Evolutionary conservation across 176 grass and related monocot species (phyloP).

Genomic region (Musa acuminata): DNA sequence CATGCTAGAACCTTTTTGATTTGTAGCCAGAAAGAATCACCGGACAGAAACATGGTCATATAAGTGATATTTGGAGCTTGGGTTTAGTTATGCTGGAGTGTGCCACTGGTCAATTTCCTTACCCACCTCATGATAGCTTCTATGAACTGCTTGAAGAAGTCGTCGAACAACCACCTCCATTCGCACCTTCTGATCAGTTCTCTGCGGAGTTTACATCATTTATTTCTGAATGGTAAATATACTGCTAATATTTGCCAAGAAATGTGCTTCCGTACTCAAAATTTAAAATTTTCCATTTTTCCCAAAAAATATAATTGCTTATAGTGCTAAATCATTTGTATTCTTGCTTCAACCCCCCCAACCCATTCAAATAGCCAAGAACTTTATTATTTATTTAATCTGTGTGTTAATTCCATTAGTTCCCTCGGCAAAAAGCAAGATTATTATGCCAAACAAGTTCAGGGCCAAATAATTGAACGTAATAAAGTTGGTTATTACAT

Average conservation of each 20-base stretch:
- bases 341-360: too few relatives aligned
- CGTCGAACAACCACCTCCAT: slow-evolving; percentile 64
- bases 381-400: too few relatives aligned
- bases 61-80: slow-evolving; percentile 98
- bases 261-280: neutral
- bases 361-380: too few relatives aligned
- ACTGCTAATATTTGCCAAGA: neutral
- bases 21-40: slow-evolving; percentile 93
- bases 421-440: too few relatives aligned
- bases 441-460: too few relatives aligned
- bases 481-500: too few relatives aligned
- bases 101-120: slow-evolving; percentile 87
- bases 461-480: too few relatives aligned
- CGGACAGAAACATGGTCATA: slow-evolving; percentile 58
- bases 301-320: too few relatives aligned
- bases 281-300: too few relatives aligned
- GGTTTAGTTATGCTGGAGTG: slow-evolving; percentile 85
- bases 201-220: slow-evolving; percentile 79
- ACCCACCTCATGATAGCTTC: slow-evolving; percentile 67
- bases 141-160: slow-evolving; percentile 92
- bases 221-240: slow-evolving; percentile 67
- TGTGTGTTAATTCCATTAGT: too few relatives aligned
- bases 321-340: too few relatives aligned
- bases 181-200: slow-evolving; percentile 64
- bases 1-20: slow-evolving; percentile 1